These are phyloP conservation scores for Leptographium lundbergii DNA, from an alignment of 2,329 filamentous ascomycete species.

Conservation along the genomic window DNA sequence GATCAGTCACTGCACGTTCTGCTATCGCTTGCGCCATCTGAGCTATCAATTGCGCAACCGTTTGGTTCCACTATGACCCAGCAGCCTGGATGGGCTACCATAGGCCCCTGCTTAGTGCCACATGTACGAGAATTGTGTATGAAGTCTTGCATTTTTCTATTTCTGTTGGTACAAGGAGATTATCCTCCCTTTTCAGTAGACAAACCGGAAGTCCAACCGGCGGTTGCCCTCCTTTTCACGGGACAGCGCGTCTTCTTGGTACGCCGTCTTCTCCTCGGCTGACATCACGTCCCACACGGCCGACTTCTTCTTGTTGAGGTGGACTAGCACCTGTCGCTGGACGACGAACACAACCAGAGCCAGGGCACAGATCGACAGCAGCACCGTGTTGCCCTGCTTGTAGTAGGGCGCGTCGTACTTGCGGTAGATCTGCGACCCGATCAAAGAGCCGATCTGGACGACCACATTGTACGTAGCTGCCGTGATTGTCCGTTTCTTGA, in stretches of 20 bases:
- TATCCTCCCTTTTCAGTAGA: conserved; percentile 17
- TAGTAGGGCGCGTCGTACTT: conserved; percentile 43
- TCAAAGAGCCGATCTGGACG: conserved; percentile 23
- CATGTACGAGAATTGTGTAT: neutral
- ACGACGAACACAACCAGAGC: conserved; percentile 37
- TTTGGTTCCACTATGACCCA: neutral
- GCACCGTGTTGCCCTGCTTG: conserved; percentile 36
- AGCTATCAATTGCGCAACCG: neutral
- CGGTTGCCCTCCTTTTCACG: conserved; percentile 24
- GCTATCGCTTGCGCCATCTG: neutral
- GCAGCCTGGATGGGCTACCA: neutral
- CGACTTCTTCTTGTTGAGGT: conserved; percentile 34
- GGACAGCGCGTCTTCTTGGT: conserved; percentile 27
- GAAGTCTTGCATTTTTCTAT: neutral
- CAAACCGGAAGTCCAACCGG: conserved; percentile 29
- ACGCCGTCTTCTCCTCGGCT: conserved; percentile 32
- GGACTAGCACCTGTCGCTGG: conserved; percentile 38
- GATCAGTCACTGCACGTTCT: neutral
- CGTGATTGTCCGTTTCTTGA: conserved; percentile 9
- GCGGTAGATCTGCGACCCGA: conserved; percentile 33
- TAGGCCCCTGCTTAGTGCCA: neutral
- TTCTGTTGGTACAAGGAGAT: neutral
- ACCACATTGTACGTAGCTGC: conserved; percentile 16
- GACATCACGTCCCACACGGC: conserved; percentile 34
- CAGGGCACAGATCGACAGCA: conserved; percentile 36